A percentile compares a stretch with the other conserved stretches of the same genome.
These are phyloP conservation scores for Tetracladium maxilliforme DNA, from an alignment of 2,329 filamentous ascomycete species.

Conservation along the genomic window DNA sequence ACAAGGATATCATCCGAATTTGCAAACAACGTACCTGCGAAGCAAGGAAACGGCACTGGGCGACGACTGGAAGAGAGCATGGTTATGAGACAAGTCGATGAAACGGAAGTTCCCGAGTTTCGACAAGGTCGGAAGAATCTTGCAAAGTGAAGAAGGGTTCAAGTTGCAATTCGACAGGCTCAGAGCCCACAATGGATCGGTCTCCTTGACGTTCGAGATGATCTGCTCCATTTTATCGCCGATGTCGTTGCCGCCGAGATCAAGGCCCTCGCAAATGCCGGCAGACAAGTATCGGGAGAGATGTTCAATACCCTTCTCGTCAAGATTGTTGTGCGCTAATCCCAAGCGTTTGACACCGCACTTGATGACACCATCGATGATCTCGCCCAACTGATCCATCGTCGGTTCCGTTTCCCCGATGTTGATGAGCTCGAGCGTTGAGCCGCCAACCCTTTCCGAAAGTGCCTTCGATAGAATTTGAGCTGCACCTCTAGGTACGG, in stretches of 20 bases:
- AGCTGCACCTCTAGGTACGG: constrained; percentile 1
- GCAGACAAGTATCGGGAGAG: constrained; percentile 62
- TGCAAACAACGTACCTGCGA: constrained; percentile 44
- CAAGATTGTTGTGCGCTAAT: constrained; percentile 69
- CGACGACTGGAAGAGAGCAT: constrained; percentile 56
- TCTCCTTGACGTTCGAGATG: constrained; percentile 32
- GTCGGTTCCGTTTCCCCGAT: constrained; percentile 66
- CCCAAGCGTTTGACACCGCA: constrained; percentile 69
- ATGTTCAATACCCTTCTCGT: constrained; percentile 58
- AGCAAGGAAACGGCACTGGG: constrained; percentile 63
- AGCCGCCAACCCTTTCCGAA: constrained; percentile 59
- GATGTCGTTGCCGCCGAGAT: constrained; percentile 74
- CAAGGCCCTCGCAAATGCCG: constrained; percentile 72
- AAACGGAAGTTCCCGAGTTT: constrained; percentile 66
- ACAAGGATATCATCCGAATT: not conserved
- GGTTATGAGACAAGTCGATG: constrained; percentile 86
- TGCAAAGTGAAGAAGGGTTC: constrained; percentile 54
- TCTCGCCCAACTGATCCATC: constrained; percentile 53
- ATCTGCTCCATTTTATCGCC: constrained; percentile 37
- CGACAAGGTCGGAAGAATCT: constrained; percentile 59
- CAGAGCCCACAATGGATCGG: constrained; percentile 59
- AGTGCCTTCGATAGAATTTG: constrained; percentile 62
- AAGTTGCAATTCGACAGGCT: constrained; percentile 80
- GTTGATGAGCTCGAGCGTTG: constrained; percentile 67
- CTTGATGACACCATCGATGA: constrained; percentile 72